Base-by-base conservation (phyloP, 1,284 basidiomycete species). In the Dichomitus squalens region DNA sequence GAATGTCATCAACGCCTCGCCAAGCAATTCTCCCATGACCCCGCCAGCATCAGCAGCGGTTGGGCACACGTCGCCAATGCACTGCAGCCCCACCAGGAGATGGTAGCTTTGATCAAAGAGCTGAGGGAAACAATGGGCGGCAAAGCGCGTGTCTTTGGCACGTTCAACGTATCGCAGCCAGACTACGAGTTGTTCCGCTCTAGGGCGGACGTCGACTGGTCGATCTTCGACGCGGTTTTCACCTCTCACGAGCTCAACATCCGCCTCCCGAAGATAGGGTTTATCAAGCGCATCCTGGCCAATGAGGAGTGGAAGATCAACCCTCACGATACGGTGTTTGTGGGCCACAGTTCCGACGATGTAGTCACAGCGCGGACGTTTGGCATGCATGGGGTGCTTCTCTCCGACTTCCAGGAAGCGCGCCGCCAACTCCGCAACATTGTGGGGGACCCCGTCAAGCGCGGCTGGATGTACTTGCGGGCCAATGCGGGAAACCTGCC, bases 331-430 rank as follows among this genome's bases (percentile, higher is more conserved):
- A 72, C 76, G 7, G 72, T 82, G 20, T 83, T 81, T 59, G 73
- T 84, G 14, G 82, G 83, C 57, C 81, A 83, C 70, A 79, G 80
- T 56, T 66, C 76, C 11, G 82, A 83, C 58, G 83, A 83, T 58
- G 77, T 84, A 7, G 64, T 82, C n/a, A 73, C 76, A 7, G 80
- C 82, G 7, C 74, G 76, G 7, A 79, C 80, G 0, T 70, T 82
- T 27, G 82, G 82, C 12, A 70, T 83, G 48, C 70, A 75, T 43
- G 80, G 80, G 2, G 75, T 83, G 52, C 70, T 80, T 12, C 82
- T 79, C 48, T 73, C 79, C 35, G 66, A 72, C 41, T 60, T 69
- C 31, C 65, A 66, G 1, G 68, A 66, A n/a, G 75, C 80, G 31
- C 70, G 71, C 21, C 76, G 76, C 4, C 67, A 73, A 9, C 72